These are phyloP conservation scores for Colletotrichum caudatum DNA, from an alignment of 2,329 filamentous ascomycete genomes.

Conservation along the genomic window DNA sequence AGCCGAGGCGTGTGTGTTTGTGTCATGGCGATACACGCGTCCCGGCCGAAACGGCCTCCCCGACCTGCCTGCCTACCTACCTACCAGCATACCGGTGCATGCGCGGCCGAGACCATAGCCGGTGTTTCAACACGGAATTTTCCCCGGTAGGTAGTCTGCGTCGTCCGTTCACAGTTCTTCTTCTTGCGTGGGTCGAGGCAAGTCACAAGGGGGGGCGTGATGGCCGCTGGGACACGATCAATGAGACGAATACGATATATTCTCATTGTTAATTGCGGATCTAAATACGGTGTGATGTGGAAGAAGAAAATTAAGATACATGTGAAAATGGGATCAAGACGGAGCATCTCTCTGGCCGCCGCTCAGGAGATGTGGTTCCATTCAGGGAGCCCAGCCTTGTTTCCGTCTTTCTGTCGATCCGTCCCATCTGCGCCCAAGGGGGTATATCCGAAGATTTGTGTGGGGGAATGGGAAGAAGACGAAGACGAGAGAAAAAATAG, in stretches of 20 bases:
- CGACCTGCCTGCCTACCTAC: no score
- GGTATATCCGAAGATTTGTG: conserved; percentile 37
- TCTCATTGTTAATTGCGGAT: neutral
- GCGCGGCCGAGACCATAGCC: neutral
- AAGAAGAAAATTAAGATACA: conserved; percentile 17
- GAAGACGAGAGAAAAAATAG: no score
- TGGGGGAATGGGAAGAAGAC: conserved; percentile 4
- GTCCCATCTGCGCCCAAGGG: conserved; percentile 14
- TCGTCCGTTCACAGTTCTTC: neutral
- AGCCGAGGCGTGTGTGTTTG: neutral
- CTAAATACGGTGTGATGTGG: conserved; percentile 14
- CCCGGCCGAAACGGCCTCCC: neutral
- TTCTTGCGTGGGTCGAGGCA: neutral
- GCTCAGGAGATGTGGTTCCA: neutral
- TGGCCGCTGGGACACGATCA: neutral
- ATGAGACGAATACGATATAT: neutral
- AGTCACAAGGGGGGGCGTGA: neutral
- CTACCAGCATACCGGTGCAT: neutral
- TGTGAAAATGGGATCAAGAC: neutral
- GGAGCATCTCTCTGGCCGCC: neutral
- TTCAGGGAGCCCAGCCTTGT: neutral
- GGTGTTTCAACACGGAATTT: neutral
- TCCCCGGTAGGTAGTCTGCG: neutral
- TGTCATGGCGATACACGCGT: neutral
- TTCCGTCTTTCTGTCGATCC: conserved; percentile 3